Evolutionary conservation across 805 yeast genomes (phyloP).

Genomic region (Candida cerambycidarum): DNA sequence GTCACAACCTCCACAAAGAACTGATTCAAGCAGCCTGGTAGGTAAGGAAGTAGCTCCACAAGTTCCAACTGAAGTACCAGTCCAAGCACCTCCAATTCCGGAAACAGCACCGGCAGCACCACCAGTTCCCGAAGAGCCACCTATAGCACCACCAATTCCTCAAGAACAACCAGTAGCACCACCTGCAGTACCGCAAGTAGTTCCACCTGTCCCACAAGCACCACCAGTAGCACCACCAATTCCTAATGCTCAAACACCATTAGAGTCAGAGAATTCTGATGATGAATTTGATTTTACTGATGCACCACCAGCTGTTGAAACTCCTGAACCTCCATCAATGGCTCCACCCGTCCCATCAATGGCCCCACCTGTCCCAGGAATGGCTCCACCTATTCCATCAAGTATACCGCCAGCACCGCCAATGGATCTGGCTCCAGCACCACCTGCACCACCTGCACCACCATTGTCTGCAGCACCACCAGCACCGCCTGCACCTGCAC

Average conservation of each 20-base stretch:
- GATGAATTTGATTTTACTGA: constrained; percentile 9
- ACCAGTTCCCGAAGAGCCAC: constrained; percentile 7
- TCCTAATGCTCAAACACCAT: too few relatives aligned
- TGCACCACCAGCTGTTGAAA: constrained; percentile 7
- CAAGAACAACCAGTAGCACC: not conserved
- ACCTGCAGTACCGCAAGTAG: not conserved
- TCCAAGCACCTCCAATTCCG: constrained; percentile 2
- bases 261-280: not conserved
- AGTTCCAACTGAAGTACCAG: not conserved
- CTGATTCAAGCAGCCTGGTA: constrained; percentile 12
- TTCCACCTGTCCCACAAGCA: not conserved
- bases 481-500: constrained; percentile 25
- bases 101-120: not conserved
- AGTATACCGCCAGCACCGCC: constrained; percentile 21
- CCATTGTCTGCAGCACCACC: constrained; percentile 30
- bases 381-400: constrained; percentile 22
- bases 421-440: too few relatives aligned
- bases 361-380: constrained; percentile 20
- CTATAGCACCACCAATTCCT: constrained; percentile 1
- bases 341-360: constrained; percentile 21
- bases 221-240: constrained; percentile 3
- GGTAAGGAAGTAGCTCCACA: too few relatives aligned
- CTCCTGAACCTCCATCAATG: constrained; percentile 2
- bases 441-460: constrained; percentile 18
- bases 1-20: constrained; percentile 36